Percentiles rank a stretch among this genome's conserved stretches.
Evolutionary conservation across 2,329 filamentous ascomycete species (phyloP).

Genomic region (Colletotrichum chlorophyti): DNA sequence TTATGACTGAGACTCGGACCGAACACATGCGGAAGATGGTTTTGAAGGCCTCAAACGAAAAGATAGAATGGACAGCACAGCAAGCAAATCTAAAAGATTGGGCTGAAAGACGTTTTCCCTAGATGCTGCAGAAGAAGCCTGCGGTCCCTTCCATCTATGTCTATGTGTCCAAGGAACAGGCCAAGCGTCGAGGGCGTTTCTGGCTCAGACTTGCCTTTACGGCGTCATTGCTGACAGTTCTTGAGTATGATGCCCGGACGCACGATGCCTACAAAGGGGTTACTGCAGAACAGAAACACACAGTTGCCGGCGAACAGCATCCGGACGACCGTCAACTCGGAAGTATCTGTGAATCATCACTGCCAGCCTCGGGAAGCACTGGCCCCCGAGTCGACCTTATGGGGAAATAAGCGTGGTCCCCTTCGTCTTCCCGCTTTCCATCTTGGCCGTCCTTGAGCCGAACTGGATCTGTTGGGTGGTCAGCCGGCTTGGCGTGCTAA

Average conservation of each 20-base stretch:
- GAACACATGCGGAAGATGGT: no score
- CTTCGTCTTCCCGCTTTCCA: conserved; percentile 73
- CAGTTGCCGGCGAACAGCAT: conserved; percentile 37
- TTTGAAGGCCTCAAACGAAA: no score
- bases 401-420: conserved; percentile 67
- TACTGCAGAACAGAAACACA: conserved; percentile 58
- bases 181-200: neutral
- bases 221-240: conserved; percentile 51
- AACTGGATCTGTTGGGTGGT: conserved; percentile 73
- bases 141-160: no score
- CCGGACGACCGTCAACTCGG: conserved; percentile 57
- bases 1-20: no score
- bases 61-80: no score
- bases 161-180: neutral
- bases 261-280: conserved; percentile 47
- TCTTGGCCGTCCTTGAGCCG: conserved; percentile 82
- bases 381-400: conserved; percentile 36
- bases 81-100: no score
- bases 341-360: conserved; percentile 82
- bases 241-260: conserved; percentile 33
- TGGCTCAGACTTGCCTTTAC: conserved; percentile 74
- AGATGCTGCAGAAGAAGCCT: no score
- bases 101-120: no score
- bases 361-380: conserved; percentile 45
- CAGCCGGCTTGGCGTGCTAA: no score